phyloP scores from a whole-genome alignment of 1,284 basidiomycete genomes.

The Tilletia caries region DNA sequence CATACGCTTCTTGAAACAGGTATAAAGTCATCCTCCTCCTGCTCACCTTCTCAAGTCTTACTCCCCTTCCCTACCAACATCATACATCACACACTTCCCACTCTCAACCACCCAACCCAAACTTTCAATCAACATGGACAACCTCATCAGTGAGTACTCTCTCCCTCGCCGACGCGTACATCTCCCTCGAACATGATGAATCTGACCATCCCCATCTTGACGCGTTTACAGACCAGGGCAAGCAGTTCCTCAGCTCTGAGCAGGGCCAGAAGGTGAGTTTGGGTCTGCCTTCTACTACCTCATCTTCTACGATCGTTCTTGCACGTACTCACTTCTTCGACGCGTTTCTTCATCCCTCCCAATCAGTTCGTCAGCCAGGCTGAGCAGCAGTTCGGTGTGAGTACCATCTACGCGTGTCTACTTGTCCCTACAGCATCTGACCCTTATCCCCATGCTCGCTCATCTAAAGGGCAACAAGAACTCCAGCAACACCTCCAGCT shows the following conservation, averaged over 20 bases:
- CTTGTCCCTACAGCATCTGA: neutral
- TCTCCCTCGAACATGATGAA: neutral
- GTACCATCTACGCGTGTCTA: neutral
- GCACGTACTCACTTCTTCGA: neutral
- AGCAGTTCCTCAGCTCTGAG: slow-evolving; percentile 37
- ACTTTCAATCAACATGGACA: slow-evolving; percentile 29
- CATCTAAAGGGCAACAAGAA: slow-evolving; percentile 26
- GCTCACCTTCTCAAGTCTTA: neutral
- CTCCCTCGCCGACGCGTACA: neutral
- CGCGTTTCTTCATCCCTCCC: neutral
- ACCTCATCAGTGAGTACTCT: slow-evolving; percentile 26
- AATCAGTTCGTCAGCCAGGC: slow-evolving; percentile 5
- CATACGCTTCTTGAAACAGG: neutral
- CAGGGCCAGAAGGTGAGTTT: slow-evolving; percentile 29
- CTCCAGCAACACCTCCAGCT: slow-evolving; percentile 22
- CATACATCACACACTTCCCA: neutral
- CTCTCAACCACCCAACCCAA: neutral
- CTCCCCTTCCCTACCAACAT: neutral
- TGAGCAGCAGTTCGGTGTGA: slow-evolving; percentile 5
- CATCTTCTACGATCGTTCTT: neutral
- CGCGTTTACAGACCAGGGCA: slow-evolving; percentile 29
- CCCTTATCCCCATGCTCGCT: slow-evolving; percentile 16
- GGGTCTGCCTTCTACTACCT: neutral
- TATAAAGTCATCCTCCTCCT: neutral
- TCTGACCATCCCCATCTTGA: neutral